Evolutionary conservation across 768 basidiomycete species (phyloP), one percentile per base, ranked within the genome.

Genomic region (Lentinula sp.): DNA sequence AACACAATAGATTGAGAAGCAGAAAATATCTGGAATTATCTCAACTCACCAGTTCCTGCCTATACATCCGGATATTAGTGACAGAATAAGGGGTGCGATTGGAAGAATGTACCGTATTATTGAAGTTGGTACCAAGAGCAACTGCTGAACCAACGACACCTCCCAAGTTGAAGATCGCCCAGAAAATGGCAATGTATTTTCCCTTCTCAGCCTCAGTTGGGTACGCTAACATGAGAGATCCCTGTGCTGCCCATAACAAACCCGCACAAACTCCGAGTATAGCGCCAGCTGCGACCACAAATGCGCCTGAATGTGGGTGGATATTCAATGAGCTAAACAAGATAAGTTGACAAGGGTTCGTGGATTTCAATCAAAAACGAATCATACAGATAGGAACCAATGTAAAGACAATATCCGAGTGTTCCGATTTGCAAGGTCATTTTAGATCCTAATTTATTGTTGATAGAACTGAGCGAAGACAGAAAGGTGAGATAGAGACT

Each of bases 211-310:
- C 68, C 69, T 93, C 91, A 0, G 88, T 91, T 0, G 91, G 88
- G 71, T 93, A 93, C 4, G 89, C 84, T 71, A 94, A 74, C 85
- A 93, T 92, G 62, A 93, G 75, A 16, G 84, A 86, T n/a, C 90
- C 92, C 67, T 93, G 91, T 0, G 90, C 88, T 0, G 90, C 87
- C 91, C 91, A 93, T 7, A 93, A 74, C 48, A 93, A 68, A 15
- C 79, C 82, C 13, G 83, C 53, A 37, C 87, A 90, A 53, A 91
- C 63, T 16, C 91, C 91, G 16, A 92, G 84, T 59, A 90, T 67
- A 42, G 87, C 86, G 18, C 91, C 91, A 2, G 89, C 79, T 16
- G 76, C 82, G 64, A 93, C 83, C 48, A 89, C 84, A 68, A 92
- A 93, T 35, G 74, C 75, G 37, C 79, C 78, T 8, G 84, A 83